Percentiles rank a stretch among this genome's conserved stretches.
These are phyloP conservation scores for Prinsepia uniflora DNA, from an alignment of 306 rosid genomes.

Conservation along the genomic window DNA sequence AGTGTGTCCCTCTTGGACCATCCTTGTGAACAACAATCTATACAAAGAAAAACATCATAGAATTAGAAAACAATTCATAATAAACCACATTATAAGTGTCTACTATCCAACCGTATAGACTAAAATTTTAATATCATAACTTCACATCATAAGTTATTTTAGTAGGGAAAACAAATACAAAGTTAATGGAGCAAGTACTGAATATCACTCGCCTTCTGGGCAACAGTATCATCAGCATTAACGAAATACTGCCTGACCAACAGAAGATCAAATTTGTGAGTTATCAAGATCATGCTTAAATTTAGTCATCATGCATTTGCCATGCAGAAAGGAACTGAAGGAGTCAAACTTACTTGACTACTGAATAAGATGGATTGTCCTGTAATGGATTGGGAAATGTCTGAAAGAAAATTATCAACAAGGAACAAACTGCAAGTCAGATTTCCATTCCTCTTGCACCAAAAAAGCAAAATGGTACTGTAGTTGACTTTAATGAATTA, in stretches of 20 bases:
- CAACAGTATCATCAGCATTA: conserved; percentile 40
- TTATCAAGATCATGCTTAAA: not conserved
- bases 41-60: conserved; percentile 3
- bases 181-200: not conserved
- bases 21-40: conserved; percentile 37
- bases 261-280: not conserved
- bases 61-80: not conserved
- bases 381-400: conserved; percentile 43
- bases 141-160: too few relatives aligned
- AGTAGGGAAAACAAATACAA: too few relatives aligned
- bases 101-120: not conserved
- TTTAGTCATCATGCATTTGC: not conserved
- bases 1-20: conserved; percentile 42
- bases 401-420: conserved; percentile 28
- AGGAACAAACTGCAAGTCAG: not conserved
- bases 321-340: not conserved
- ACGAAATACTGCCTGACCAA: conserved; percentile 42
- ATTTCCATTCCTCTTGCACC: not conserved
- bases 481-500: too few relatives aligned
- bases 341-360: conserved; percentile 35
- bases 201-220: conserved; percentile 38
- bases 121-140: not conserved
- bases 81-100: not conserved
- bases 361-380: conserved; percentile 50
- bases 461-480: not conserved